Evolutionary conservation across 345 rosid genomes (phyloP), one percentile per base, ranked within the genome.

Genomic region (Reutealis trisperma): DNA sequence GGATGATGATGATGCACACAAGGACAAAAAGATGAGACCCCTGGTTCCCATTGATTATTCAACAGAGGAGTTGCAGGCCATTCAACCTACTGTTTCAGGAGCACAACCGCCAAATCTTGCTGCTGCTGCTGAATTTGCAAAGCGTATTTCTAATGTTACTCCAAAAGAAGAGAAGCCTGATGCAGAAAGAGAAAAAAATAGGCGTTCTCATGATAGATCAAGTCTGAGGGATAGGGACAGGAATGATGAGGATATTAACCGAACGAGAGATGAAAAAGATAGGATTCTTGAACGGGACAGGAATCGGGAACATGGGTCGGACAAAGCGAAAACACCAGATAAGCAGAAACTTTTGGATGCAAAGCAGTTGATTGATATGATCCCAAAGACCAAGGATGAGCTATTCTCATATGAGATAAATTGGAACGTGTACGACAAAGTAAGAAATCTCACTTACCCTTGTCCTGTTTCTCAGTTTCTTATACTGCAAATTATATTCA

Each of bases 11-110:
- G 99, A 93, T 65, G 92, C 89, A 3, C 86, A 85, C 7, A 96
- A 93, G 85, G 92, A 92, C 49, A 93, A 90, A 78, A 93, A 90
- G 85, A 89, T 92, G 97, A 92, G 95, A 79, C 99, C 97, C 19
- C 88, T 96, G 85, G 98, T 93, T 83, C 99, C 99, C 63, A 90
- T 96, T 78, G 98, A 93, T 87, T 96, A 96, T 82, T 87, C 99
- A 27, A 88, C 92, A 32, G 98, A 96, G 91, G 98, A 96, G 84
- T 84, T 90, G 85, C 88, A 92, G 76, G 94, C 93, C 21, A 86
- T 91, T 74, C 90, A 92, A 73, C 83, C 89, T 51, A 55, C 84
- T 75, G 86, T 81, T 75, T 82, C 94, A 68, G 98, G 89, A 62
- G 82, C 81, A 64, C 85, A 88, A 75, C 92, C 93, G 13, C 89